Evolutionary conservation across 2,329 filamentous ascomycete genomes (phyloP).

Genomic region (Calonectria pseudoturangicola): DNA sequence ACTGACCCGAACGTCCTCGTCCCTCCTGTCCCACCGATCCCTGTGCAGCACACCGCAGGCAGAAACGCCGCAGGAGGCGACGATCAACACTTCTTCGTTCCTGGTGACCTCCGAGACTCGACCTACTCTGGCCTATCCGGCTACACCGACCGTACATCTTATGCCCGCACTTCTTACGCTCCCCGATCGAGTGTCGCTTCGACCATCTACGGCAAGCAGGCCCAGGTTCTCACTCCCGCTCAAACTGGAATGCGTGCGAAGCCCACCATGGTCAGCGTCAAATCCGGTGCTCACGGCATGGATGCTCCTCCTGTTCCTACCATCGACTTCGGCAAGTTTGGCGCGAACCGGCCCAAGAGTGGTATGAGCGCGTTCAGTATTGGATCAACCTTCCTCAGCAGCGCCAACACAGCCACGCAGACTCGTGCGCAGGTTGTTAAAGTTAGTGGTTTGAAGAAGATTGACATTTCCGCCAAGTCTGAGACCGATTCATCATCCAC

Average conservation of each 20-base stretch:
- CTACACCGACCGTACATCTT: conserved; percentile 77
- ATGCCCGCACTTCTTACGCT: conserved; percentile 74
- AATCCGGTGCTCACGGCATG: conserved; percentile 76
- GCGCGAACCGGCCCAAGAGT: conserved; percentile 69
- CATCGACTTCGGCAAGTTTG: conserved; percentile 80
- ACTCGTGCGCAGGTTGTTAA: conserved; percentile 77
- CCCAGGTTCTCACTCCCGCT: conserved; percentile 86
- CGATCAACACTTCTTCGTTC: conserved; percentile 95
- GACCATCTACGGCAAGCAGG: conserved; percentile 94
- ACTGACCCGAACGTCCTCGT: conserved; percentile 88
- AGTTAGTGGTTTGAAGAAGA: conserved; percentile 72
- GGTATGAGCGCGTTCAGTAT: conserved; percentile 78
- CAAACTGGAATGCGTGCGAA: conserved; percentile 92
- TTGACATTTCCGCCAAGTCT: conserved; percentile 61
- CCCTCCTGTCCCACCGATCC: conserved; percentile 95
- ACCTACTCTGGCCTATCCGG: conserved; percentile 88
- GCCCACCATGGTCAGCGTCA: conserved; percentile 94
- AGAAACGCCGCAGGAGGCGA: conserved; percentile 72
- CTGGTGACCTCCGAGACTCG: conserved; percentile 91
- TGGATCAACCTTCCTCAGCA: conserved; percentile 81
- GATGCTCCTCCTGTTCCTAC: conserved; percentile 82
- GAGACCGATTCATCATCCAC: conserved; percentile 58
- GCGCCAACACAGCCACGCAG: conserved; percentile 75
- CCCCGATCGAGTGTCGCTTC: conserved; percentile 87
- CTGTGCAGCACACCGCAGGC: conserved; percentile 75